Percentiles rank a stretch among this genome's conserved stretches.
These are phyloP conservation scores for Acanthamoeba culbertsoni DNA, from an alignment of 208 protist species.

Conservation along the genomic window DNA sequence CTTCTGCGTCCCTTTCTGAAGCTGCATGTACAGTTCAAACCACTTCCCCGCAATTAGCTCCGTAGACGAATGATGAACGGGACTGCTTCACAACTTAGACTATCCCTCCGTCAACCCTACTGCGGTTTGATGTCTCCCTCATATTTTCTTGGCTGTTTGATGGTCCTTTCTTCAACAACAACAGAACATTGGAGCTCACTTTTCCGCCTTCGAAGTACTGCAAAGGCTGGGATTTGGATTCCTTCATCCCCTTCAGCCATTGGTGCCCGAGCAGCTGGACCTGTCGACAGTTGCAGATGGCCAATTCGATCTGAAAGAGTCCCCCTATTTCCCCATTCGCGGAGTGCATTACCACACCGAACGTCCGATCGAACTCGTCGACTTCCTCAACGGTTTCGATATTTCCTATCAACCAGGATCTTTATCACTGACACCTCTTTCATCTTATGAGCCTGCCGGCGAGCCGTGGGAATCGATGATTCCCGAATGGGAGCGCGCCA, in stretches of 20 bases:
- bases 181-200: conserved; percentile 28
- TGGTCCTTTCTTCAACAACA: not conserved
- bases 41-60: no score
- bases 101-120: not conserved
- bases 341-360: conserved; percentile 56
- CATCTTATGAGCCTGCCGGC: no score
- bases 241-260: conserved; percentile 53
- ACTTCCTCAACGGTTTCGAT: conserved; percentile 62
- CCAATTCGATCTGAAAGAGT: not conserved
- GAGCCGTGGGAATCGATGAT: conserved; percentile 29
- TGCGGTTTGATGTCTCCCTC: no score
- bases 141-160: not conserved
- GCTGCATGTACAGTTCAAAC: no score
- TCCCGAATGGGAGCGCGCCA: not conserved
- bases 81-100: no score
- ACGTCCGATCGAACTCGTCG: conserved; percentile 62
- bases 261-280: not conserved
- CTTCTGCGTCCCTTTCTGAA: no score
- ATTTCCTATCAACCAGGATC: not conserved
- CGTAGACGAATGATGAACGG: no score
- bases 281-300: not conserved
- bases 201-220: conserved; percentile 37
- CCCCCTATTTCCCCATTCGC: not conserved
- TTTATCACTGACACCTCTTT: not conserved
- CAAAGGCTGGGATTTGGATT: conserved; percentile 55